Conservation (phyloP, 2,329 filamentous ascomycete genomes). For the Nannizziopsis barbatae region DNA sequence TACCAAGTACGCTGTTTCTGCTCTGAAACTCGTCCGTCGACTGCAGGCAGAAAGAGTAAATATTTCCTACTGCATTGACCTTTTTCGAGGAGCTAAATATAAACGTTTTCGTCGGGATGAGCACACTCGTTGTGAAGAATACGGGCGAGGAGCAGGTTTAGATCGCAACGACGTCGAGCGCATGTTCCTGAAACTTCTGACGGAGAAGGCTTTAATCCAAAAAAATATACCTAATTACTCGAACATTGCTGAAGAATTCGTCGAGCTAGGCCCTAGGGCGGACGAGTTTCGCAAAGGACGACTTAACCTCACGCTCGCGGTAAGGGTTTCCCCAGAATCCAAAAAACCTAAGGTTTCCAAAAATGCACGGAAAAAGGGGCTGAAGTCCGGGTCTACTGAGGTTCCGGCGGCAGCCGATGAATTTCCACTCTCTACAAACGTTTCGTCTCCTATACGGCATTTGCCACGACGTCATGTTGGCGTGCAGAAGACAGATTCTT, state of each 20-base stretch:
- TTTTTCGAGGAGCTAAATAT: slow-evolving; percentile 60
- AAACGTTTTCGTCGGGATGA: slow-evolving; percentile 36
- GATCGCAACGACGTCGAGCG: slow-evolving; percentile 69
- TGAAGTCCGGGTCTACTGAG: slow-evolving; percentile 23
- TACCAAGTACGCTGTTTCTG: slow-evolving; percentile 59
- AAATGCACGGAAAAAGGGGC: slow-evolving; percentile 13
- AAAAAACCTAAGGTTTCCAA: slow-evolving; percentile 20
- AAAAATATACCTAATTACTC: slow-evolving; percentile 53
- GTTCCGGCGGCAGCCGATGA: slow-evolving; percentile 31
- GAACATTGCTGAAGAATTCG: slow-evolving; percentile 63
- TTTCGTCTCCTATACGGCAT: slow-evolving; percentile 52
- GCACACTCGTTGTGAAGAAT: slow-evolving; percentile 46
- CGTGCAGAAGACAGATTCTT: slow-evolving; percentile 18
- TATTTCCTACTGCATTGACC: slow-evolving; percentile 68
- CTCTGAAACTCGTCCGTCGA: slow-evolving; percentile 54
- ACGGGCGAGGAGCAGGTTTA: slow-evolving; percentile 58
- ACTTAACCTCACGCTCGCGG: slow-evolving; percentile 40
- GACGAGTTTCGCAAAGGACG: slow-evolving; percentile 38
- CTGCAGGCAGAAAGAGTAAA: slow-evolving; percentile 43
- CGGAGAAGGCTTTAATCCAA: slow-evolving; percentile 63
- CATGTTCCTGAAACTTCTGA: slow-evolving; percentile 65
- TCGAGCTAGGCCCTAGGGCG: slow-evolving; percentile 35
- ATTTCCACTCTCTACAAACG: slow-evolving; percentile 52
- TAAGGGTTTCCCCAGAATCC: slow-evolving; percentile 39
- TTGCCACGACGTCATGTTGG: slow-evolving; percentile 30